phyloP scores from a whole-genome alignment of 2,329 filamentous ascomycete species.

The Trichoderma polysporum region DNA sequence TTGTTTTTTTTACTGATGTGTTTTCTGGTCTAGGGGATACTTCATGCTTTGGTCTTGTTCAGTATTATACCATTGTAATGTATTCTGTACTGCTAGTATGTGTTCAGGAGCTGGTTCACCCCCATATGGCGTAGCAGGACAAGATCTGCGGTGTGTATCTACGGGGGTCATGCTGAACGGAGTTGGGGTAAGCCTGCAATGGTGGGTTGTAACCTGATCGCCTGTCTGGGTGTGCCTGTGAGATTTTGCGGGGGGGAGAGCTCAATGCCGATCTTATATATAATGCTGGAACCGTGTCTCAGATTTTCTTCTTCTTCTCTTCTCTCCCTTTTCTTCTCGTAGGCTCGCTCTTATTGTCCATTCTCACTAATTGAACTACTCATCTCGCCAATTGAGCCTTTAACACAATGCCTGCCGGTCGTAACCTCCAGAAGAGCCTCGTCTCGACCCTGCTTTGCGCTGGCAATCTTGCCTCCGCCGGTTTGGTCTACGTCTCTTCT shows the following conservation, averaged over 20 bases:
- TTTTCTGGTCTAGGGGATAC: not conserved
- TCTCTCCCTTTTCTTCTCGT: not conserved
- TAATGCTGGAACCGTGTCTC: not conserved
- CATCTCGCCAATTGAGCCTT: not conserved
- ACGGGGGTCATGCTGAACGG: too few relatives aligned
- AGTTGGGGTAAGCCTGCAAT: not conserved
- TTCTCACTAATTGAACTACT: not conserved
- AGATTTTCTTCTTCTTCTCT: not conserved
- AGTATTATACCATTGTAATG: not conserved
- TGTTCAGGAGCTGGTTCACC: too few relatives aligned
- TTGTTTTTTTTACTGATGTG: not conserved
- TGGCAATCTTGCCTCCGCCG: conserved; percentile 34
- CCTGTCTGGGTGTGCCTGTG: not conserved
- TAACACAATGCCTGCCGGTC: conserved; percentile 9
- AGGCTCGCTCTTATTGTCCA: not conserved
- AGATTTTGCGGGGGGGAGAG: not conserved
- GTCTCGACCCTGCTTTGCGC: conserved; percentile 22
- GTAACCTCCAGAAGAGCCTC: conserved; percentile 18
- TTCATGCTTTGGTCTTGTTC: not conserved
- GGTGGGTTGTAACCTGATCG: not conserved
- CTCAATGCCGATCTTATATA: conserved; percentile 16
- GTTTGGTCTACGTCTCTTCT: conserved; percentile 49
- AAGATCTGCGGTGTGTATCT: conserved; percentile 5
- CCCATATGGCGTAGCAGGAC: not conserved
- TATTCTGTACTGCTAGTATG: too few relatives aligned